Percentiles rank a stretch among this genome's conserved stretches.
Evolutionary conservation across 2,329 filamentous ascomycete species (phyloP).

Genomic region (Sporothrix mexicana): DNA sequence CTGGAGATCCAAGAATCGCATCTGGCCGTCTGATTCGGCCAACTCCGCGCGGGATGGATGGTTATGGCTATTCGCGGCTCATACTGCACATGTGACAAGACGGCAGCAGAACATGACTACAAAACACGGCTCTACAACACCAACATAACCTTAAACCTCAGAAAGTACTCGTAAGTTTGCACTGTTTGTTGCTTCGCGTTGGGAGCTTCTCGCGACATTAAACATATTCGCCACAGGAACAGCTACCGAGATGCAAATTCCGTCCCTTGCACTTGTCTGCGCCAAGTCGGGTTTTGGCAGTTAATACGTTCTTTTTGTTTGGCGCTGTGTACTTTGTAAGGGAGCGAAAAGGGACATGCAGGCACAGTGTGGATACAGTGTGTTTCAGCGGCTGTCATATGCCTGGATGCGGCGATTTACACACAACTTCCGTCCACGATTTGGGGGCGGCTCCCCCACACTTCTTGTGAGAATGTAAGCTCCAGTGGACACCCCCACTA

Average conservation of each 20-base stretch:
- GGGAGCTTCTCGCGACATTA: not conserved
- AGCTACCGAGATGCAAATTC: not conserved
- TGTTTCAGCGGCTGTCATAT: not conserved
- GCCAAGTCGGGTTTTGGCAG: not conserved
- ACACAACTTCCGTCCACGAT: not conserved
- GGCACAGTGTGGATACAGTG: not conserved
- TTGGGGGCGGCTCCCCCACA: constrained; percentile 20
- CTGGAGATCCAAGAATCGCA: not conserved
- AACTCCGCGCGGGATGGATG: no score
- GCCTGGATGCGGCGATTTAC: constrained; percentile 13
- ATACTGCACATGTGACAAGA: not conserved
- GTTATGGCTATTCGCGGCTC: not conserved
- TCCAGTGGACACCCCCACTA: not conserved
- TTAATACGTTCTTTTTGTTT: not conserved
- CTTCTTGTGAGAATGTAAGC: not conserved
- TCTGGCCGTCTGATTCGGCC: no score
- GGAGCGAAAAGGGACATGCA: not conserved
- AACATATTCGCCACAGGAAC: not conserved
- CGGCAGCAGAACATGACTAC: not conserved
- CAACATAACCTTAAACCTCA: no score
- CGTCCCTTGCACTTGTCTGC: no score
- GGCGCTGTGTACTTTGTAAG: constrained; percentile 4
- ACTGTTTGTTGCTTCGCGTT: no score
- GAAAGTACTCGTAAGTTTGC: no score
- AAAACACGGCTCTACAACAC: not conserved